These are phyloP conservation scores for Eucalyptus marginata DNA, from an alignment of 345 rosid species.

Conservation along the genomic window DNA sequence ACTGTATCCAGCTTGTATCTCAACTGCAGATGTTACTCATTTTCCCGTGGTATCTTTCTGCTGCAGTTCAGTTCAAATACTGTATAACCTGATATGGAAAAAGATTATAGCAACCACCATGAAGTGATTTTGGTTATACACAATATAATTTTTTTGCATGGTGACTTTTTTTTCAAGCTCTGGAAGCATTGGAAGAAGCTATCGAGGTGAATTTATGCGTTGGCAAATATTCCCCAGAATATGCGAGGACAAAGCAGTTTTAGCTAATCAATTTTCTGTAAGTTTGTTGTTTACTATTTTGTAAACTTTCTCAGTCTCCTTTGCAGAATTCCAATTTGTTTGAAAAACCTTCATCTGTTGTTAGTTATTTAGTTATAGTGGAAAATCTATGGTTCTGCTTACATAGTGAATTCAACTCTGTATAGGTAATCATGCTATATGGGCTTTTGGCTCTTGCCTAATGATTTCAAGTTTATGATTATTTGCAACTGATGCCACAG, in stretches of 20 bases:
- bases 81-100: background rate
- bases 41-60: background rate
- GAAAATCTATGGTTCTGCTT: background rate
- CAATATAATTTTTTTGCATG: background rate
- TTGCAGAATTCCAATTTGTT: background rate
- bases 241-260: constrained; percentile 66
- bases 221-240: constrained; percentile 73
- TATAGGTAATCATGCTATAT: background rate
- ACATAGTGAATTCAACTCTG: background rate
- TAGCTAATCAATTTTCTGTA: constrained; percentile 94
- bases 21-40: background rate
- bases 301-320: background rate
- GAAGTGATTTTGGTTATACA: background rate
- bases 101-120: background rate
- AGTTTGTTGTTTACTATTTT: constrained; percentile 20
- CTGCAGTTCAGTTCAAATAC: background rate
- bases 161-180: constrained; percentile 17
- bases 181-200: constrained; percentile 93
- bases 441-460: background rate
- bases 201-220: constrained; percentile 79
- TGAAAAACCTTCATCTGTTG: background rate
- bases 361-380: background rate
- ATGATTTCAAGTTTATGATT: background rate
- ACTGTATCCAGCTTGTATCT: background rate
- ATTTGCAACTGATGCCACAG: background rate